A percentile compares a stretch with the other conserved stretches of the same genome.
Conservation (phyloP, 306 rosid genomes). For the Carpinus fangiana region DNA sequence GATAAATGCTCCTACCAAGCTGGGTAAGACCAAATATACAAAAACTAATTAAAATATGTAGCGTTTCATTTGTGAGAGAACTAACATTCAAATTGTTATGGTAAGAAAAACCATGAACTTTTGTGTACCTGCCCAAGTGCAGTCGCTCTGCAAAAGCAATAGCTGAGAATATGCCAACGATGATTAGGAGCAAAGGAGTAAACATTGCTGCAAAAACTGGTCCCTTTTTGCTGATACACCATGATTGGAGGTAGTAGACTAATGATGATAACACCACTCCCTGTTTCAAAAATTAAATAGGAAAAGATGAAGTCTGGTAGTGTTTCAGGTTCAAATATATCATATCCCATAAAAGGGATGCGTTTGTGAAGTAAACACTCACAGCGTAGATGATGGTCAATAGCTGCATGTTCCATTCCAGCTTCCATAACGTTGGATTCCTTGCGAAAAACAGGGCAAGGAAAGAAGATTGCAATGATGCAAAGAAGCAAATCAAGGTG, state of each 20-base stretch:
- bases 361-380: conserved; percentile 13
- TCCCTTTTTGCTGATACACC: conserved; percentile 43
- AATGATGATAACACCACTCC: conserved; percentile 34
- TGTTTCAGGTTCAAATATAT: neutral
- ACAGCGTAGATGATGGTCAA: conserved; percentile 39
- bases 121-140: conserved; percentile 34
- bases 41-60: neutral
- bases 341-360: neutral
- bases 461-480: conserved; percentile 33
- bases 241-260: conserved; percentile 33
- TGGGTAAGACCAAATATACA: neutral
- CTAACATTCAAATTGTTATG: neutral
- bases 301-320: neutral
- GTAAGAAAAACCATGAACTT: neutral
- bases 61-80: neutral
- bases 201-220: conserved; percentile 47
- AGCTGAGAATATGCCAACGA: conserved; percentile 30
- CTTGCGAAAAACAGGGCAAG: conserved; percentile 32
- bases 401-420: conserved; percentile 37
- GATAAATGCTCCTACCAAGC: conserved; percentile 37
- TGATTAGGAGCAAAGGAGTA: conserved; percentile 29
- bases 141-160: conserved; percentile 37
- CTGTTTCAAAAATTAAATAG: conserved; percentile 3
- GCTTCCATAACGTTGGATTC: conserved; percentile 32
- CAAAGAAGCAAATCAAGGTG: conserved; percentile 38